phyloP scores from a whole-genome alignment of 805 yeast genomes.

The Zygosaccharomyces siamensis region DNA sequence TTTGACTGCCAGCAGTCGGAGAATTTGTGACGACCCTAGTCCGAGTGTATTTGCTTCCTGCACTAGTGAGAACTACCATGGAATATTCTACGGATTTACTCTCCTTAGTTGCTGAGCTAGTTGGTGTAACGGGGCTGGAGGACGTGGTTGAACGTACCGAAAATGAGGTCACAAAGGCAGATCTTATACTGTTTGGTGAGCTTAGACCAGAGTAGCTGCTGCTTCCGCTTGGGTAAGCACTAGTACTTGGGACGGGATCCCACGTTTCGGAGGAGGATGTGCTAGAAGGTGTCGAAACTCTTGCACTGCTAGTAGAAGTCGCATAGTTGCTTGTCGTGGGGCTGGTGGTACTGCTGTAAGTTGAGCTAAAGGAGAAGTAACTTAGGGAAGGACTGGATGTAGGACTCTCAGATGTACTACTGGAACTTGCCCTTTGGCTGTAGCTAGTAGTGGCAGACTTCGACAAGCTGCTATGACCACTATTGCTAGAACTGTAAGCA shows the following conservation, averaged over 20 bases:
- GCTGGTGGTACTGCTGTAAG: conserved; percentile 4
- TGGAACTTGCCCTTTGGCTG: not conserved
- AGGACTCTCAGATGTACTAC: not conserved
- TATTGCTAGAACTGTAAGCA: not conserved
- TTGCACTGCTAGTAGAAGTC: conserved; percentile 3
- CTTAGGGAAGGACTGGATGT: conserved; percentile 4
- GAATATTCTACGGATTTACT: conserved; percentile 20
- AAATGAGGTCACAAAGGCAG: conserved; percentile 6
- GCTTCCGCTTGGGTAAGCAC: not conserved
- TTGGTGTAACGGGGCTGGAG: conserved; percentile 6
- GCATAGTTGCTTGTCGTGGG: conserved; percentile 6
- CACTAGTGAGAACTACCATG: conserved; percentile 19
- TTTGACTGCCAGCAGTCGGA: conserved; percentile 5
- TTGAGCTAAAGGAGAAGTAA: conserved; percentile 2
- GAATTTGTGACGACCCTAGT: not conserved
- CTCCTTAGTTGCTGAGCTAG: not conserved
- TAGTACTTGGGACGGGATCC: conserved; percentile 12
- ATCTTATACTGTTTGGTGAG: not conserved
- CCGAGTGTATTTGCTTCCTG: conserved; percentile 1
- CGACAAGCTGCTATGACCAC: not conserved
- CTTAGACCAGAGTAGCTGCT: not conserved
- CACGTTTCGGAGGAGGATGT: not conserved
- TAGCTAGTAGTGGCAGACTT: not conserved
- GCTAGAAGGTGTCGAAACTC: conserved; percentile 6
- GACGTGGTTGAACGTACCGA: conserved; percentile 8